These are phyloP conservation scores for Alternaria incomplexa DNA, from an alignment of 2,329 filamentous ascomycete species.

Conservation along the genomic window DNA sequence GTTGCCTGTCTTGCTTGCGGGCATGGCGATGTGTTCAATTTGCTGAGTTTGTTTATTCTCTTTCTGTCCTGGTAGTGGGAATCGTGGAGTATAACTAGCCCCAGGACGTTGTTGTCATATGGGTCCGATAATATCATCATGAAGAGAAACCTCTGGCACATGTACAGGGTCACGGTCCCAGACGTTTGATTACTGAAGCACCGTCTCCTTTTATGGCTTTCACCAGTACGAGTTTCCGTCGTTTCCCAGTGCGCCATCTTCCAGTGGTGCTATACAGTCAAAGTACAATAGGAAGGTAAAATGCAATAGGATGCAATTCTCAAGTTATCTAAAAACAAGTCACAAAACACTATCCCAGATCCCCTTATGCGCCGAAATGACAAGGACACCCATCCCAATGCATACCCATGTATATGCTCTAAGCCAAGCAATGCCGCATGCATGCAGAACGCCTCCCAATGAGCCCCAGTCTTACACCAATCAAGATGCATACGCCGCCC, in stretches of 20 bases:
- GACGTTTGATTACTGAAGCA: not conserved
- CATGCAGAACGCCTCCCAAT: constrained; percentile 16
- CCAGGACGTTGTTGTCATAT: not conserved
- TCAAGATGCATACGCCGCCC: constrained; percentile 7
- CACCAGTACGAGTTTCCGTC: not conserved
- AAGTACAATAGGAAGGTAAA: not conserved
- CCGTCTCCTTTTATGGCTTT: not conserved
- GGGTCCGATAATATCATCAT: not conserved
- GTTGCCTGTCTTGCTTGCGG: not conserved
- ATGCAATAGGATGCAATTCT: not conserved
- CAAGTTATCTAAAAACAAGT: not conserved
- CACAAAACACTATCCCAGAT: not conserved
- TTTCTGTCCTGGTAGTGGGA: not conserved
- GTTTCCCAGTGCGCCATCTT: not conserved
- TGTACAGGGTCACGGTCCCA: not conserved
- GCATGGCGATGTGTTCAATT: not conserved
- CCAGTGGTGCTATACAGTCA: not conserved
- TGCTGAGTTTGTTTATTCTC: not conserved
- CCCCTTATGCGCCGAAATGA: not conserved
- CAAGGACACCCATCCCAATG: not conserved
- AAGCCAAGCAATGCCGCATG: constrained; percentile 9
- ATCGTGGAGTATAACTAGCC: not conserved
- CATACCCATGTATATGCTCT: constrained; percentile 6
- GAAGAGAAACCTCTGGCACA: not conserved
- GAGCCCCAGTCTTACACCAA: constrained; percentile 4